These are phyloP conservation scores for Syzygium aromaticum DNA, from an alignment of 345 rosid genomes.

Conservation along the genomic window DNA sequence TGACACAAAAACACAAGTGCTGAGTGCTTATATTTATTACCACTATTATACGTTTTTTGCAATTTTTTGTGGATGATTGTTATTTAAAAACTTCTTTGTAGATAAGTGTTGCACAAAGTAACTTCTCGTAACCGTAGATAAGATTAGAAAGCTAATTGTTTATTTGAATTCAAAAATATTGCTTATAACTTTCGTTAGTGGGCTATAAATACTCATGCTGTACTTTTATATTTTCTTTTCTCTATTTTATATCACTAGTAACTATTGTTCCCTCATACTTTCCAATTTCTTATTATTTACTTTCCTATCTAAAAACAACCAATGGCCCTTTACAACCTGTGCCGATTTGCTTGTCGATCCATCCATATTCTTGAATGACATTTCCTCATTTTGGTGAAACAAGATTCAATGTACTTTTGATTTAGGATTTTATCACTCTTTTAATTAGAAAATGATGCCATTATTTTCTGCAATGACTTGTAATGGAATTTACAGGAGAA, in stretches of 20 bases:
- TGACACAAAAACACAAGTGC: neutral
- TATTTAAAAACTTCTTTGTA: neutral
- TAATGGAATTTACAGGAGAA: neutral
- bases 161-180: neutral
- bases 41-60: neutral
- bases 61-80: neutral
- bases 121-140: neutral
- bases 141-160: neutral
- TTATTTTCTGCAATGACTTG: neutral
- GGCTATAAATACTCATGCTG: neutral
- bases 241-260: too few relatives aligned
- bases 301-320: too few relatives aligned
- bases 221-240: too few relatives aligned
- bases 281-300: too few relatives aligned
- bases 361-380: too few relatives aligned
- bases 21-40: neutral
- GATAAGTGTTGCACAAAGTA: neutral
- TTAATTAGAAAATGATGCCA: too few relatives aligned
- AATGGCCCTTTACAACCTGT: too few relatives aligned
- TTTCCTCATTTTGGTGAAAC: too few relatives aligned
- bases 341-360: too few relatives aligned
- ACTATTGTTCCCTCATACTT: too few relatives aligned
- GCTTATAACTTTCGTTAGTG: neutral
- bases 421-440: neutral
- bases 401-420: neutral